Evolutionary conservation across 768 basidiomycete genomes (phyloP).

Genomic region (Serendipita vermifera): DNA sequence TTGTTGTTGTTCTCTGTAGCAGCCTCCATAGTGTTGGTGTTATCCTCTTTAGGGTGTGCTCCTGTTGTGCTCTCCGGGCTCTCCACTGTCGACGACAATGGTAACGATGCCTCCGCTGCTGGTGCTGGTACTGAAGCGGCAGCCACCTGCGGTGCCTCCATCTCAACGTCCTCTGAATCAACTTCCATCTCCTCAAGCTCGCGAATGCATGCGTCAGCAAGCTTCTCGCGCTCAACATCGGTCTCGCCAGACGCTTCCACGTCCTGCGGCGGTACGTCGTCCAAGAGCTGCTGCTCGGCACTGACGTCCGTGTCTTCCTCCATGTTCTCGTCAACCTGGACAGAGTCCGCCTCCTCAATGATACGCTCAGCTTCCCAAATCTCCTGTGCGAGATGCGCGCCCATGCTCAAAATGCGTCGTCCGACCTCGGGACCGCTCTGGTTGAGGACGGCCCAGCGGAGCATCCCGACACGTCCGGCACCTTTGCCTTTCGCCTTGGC

Average conservation of each 20-base stretch:
- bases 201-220: slow-evolving; percentile 4
- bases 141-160: no score
- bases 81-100: no score
- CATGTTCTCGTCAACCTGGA: background rate
- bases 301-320: background rate
- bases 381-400: background rate
- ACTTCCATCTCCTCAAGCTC: slow-evolving; percentile 6
- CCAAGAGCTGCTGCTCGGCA: background rate
- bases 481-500: no score
- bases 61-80: no score
- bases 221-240: background rate
- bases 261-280: background rate
- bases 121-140: no score
- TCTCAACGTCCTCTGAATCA: no score
- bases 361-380: slow-evolving; percentile 2
- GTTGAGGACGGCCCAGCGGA: background rate
- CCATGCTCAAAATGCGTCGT: background rate
- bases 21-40: no score
- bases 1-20: no score
- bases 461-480: no score
- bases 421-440: slow-evolving; percentile 4
- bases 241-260: background rate
- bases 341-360: background rate
- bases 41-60: no score
- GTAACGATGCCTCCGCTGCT: no score